These are phyloP conservation scores for Thalassiosira hispida DNA, from an alignment of 352 stramenopile genomes.

Conservation along the genomic window DNA sequence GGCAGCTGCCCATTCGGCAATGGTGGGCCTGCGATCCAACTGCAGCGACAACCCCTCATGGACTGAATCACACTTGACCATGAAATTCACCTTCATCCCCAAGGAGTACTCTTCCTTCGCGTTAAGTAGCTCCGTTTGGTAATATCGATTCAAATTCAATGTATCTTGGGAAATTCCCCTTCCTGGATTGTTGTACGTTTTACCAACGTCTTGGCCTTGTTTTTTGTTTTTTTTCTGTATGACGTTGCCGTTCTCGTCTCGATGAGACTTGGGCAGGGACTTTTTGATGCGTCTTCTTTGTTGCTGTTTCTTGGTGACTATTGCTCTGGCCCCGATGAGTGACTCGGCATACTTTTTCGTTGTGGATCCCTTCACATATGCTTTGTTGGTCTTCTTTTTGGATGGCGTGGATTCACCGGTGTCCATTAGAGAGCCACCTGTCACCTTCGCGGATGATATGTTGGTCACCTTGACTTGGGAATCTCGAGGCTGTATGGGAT, in stretches of 20 bases:
- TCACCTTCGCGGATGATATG: conserved; percentile 34
- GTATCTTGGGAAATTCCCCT: conserved; percentile 36
- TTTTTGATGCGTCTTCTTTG: conserved; percentile 39
- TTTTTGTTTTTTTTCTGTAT: conserved; percentile 8
- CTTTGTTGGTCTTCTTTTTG: conserved; percentile 4
- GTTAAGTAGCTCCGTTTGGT: conserved; percentile 73
- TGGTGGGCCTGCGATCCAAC: conserved; percentile 62
- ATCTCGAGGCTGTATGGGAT: conserved; percentile 13
- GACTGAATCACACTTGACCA: conserved; percentile 79
- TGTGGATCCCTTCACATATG: conserved; percentile 27
- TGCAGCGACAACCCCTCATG: conserved; percentile 70
- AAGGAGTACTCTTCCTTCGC: conserved; percentile 78
- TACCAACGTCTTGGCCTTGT: background rate
- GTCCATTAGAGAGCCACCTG: conserved; percentile 40
- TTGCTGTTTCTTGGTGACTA: conserved; percentile 39
- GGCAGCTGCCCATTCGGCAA: conserved; percentile 78
- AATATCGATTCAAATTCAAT: conserved; percentile 78
- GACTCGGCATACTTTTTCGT: conserved; percentile 29
- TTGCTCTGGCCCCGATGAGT: conserved; percentile 40
- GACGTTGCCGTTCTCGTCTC: conserved; percentile 44
- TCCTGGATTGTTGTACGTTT: conserved; percentile 20
- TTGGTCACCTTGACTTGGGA: conserved; percentile 4
- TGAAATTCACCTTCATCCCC: conserved; percentile 78
- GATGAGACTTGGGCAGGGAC: conserved; percentile 43
- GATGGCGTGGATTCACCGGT: background rate